phyloP scores from a whole-genome alignment of 805 yeast genomes.

The Candida odintsovae region DNA sequence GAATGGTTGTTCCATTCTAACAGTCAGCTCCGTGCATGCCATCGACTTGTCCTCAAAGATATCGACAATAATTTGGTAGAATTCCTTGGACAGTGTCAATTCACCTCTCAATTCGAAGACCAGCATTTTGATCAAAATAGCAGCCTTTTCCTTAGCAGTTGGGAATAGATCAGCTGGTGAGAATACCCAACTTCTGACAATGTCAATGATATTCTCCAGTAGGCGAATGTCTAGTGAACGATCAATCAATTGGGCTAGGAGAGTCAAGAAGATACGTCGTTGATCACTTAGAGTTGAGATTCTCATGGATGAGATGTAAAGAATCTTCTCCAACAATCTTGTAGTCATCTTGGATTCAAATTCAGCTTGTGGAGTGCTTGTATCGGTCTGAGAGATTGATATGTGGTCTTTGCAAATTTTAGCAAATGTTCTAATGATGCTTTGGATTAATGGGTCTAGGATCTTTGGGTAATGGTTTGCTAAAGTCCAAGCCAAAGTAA shows the following conservation, averaged over 20 bases:
- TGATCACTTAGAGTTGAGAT: constrained; percentile 90
- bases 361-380: constrained; percentile 37
- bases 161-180: constrained; percentile 81
- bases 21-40: constrained; percentile 82
- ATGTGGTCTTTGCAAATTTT: constrained; percentile 86
- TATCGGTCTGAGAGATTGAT: constrained; percentile 41
- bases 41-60: constrained; percentile 77
- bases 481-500: constrained; percentile 75
- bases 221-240: constrained; percentile 76
- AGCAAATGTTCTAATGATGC: constrained; percentile 80
- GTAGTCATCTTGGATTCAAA: constrained; percentile 79
- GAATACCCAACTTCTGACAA: constrained; percentile 88
- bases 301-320: constrained; percentile 73
- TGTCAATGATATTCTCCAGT: constrained; percentile 64
- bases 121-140: constrained; percentile 88
- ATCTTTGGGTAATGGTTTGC: constrained; percentile 68
- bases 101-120: constrained; percentile 88
- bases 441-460: constrained; percentile 69
- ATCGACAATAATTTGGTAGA: constrained; percentile 80
- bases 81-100: constrained; percentile 65
- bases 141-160: constrained; percentile 93
- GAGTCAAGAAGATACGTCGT: constrained; percentile 77
- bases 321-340: constrained; percentile 63
- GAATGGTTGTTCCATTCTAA: constrained; percentile 94
- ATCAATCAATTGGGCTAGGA: constrained; percentile 86